Evolutionary conservation across 805 yeast species (phyloP).

Genomic region (Spathaspora girioi): DNA sequence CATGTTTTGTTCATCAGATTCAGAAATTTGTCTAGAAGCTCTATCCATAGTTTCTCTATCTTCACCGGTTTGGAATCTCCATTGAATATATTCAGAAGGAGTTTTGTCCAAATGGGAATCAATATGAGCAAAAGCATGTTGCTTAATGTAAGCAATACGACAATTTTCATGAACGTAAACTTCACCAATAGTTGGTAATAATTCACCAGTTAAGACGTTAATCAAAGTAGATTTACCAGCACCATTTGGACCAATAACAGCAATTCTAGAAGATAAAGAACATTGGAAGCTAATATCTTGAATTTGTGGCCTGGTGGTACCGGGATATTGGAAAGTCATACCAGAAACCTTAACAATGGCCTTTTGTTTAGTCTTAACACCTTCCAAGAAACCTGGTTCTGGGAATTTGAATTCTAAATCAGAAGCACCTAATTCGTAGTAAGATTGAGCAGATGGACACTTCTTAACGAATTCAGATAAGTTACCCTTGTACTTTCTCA

Average conservation of each 20-base stretch:
- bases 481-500: conserved; percentile 99
- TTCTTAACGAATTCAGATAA: conserved; percentile 97
- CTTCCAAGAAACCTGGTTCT: conserved; percentile 99
- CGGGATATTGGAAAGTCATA: conserved; percentile 99
- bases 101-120: conserved; percentile 99
- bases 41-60: conserved; percentile 99
- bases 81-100: conserved; percentile 99
- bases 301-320: conserved; percentile 95
- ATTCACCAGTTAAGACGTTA: conserved; percentile 99
- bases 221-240: conserved; percentile 99
- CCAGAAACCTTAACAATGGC: conserved; percentile 97
- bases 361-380: conserved; percentile 99
- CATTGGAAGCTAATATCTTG: conserved; percentile 93
- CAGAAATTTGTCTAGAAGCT: conserved; percentile 98
- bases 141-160: conserved; percentile 99
- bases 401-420: conserved; percentile 97
- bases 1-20: conserved; percentile 96
- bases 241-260: conserved; percentile 99
- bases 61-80: conserved; percentile 99
- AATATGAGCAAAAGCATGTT: conserved; percentile 99
- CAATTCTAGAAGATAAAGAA: conserved; percentile 99
- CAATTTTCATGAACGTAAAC: conserved; percentile 99
- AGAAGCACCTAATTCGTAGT: conserved; percentile 98
- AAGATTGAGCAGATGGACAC: conserved; percentile 98
- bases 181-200: conserved; percentile 96